These are phyloP conservation scores for Candida qinlingensis DNA, from an alignment of 805 yeast species.

Conservation along the genomic window DNA sequence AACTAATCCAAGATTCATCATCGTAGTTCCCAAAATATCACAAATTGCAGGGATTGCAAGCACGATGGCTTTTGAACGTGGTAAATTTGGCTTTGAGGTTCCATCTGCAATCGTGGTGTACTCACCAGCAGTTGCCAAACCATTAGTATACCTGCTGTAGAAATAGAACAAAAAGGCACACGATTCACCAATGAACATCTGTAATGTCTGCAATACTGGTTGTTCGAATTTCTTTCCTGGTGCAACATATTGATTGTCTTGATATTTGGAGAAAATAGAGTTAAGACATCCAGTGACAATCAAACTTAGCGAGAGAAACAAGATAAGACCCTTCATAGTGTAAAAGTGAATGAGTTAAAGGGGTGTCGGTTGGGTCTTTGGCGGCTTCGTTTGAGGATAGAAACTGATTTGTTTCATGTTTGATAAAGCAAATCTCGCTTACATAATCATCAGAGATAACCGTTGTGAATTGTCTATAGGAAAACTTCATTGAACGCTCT, in stretches of 20 bases:
- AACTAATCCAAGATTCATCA: conserved; percentile 69
- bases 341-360: not conserved
- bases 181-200: conserved; percentile 76
- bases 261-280: conserved; percentile 69
- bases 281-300: conserved; percentile 66
- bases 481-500: conserved; percentile 54
- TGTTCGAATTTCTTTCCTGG: conserved; percentile 54
- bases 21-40: conserved; percentile 68
- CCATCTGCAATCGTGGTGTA: not conserved
- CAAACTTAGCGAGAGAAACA: conserved; percentile 38
- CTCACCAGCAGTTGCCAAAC: not conserved
- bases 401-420: not conserved
- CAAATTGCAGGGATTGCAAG: conserved; percentile 62
- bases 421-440: not conserved
- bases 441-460: too few species aligned
- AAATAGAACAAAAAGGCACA: conserved; percentile 40
- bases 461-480: conserved; percentile 19
- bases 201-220: conserved; percentile 73
- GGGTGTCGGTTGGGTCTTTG: not conserved
- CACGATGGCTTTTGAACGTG: conserved; percentile 27
- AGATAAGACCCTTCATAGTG: conserved; percentile 13
- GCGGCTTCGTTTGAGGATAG: not conserved
- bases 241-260: conserved; percentile 68
- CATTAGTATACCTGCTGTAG: conserved; percentile 17
- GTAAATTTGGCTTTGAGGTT: conserved; percentile 13